Conservation (phyloP, 169 alveolate species). For the Haemoproteus tartakovskyi region DNA sequence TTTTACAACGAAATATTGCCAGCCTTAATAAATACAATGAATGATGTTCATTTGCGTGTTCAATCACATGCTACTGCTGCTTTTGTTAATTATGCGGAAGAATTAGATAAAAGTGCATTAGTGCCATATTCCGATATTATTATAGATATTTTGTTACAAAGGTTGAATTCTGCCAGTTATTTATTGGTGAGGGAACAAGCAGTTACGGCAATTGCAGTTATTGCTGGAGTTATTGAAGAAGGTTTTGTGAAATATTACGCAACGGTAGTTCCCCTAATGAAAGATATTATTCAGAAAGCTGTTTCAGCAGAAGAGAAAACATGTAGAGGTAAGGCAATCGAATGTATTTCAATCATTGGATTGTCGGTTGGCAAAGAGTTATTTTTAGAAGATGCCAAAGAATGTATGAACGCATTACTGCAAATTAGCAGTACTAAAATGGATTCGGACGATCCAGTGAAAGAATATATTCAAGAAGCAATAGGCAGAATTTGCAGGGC, state of each 20-base stretch:
- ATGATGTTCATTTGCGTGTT: conserved; percentile 83
- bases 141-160: conserved; percentile 80
- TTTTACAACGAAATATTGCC: conserved; percentile 77
- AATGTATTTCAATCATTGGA: conserved; percentile 88
- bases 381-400: conserved; percentile 81
- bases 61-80: conserved; percentile 91
- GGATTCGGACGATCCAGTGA: conserved; percentile 87
- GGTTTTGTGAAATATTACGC: conserved; percentile 83
- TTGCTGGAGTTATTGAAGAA: conserved; percentile 90
- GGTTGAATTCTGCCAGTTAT: conserved; percentile 69
- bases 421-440: conserved; percentile 79
- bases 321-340: conserved; percentile 87
- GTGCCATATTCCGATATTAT: conserved; percentile 80
- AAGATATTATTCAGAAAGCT: conserved; percentile 78
- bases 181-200: conserved; percentile 86
- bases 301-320: conserved; percentile 81
- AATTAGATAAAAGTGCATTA: conserved; percentile 81
- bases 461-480: conserved; percentile 86
- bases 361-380: conserved; percentile 82
- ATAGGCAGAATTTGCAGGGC: conserved; percentile 86
- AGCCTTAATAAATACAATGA: conserved; percentile 80
- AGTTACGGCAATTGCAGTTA: conserved; percentile 87
- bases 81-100: conserved; percentile 88
- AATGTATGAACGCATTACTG: conserved; percentile 82
- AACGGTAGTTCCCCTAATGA: conserved; percentile 84